Evolutionary conservation across 257 asterid genomes (phyloP).

Genomic region (Solanum lycopersicoides): DNA sequence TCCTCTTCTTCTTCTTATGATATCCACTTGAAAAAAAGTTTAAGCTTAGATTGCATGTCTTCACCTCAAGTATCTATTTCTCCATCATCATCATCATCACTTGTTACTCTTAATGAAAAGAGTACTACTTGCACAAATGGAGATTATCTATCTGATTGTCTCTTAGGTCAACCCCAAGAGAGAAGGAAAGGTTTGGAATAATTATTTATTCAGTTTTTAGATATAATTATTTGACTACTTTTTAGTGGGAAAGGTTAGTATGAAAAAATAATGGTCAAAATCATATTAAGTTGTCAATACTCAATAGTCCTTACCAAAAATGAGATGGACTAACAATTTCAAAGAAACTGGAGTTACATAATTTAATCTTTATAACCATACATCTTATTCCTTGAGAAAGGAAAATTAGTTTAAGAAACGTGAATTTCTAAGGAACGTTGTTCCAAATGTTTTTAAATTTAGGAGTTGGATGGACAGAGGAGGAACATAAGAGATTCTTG

Average conservation of each 20-base stretch:
- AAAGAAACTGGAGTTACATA: not conserved
- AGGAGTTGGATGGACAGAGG: not conserved
- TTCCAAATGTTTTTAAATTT: no score
- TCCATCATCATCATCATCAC: conserved; percentile 7
- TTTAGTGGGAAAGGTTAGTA: not conserved
- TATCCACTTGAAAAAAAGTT: conserved; percentile 48
- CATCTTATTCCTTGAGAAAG: not conserved
- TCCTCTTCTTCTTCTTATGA: conserved; percentile 3
- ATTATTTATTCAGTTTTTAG: not conserved
- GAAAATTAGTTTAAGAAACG: not conserved
- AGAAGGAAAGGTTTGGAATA: conserved; percentile 53
- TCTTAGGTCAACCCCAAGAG: conserved; percentile 19
- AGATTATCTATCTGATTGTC: conserved; percentile 49
- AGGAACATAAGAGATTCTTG: not conserved
- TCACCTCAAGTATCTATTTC: conserved; percentile 32
- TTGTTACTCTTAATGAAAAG: conserved; percentile 14
- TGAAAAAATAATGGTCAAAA: not conserved
- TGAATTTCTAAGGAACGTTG: not conserved
- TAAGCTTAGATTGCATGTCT: conserved; percentile 60
- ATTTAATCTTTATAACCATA: not conserved
- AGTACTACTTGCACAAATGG: conserved; percentile 20
- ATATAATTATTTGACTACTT: not conserved
- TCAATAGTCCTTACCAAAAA: no score
- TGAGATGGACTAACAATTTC: not conserved
- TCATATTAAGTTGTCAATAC: not conserved